These are phyloP conservation scores for Boletus sp. DNA, from an alignment of 768 basidiomycete genomes.

Conservation along the genomic window DNA sequence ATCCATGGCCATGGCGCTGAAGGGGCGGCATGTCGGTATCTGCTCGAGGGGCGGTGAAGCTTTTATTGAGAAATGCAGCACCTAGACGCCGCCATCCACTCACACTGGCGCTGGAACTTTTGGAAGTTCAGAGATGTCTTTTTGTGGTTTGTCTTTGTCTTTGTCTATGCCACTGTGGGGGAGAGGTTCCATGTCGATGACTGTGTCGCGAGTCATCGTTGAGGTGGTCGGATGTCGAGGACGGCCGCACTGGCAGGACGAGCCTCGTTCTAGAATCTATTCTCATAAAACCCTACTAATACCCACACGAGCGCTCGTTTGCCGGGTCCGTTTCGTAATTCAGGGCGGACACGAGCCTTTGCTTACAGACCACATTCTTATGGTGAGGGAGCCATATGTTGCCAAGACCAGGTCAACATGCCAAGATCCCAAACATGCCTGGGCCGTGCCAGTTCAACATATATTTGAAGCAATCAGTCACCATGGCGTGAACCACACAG, in stretches of 20 bases:
- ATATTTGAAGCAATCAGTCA: neutral
- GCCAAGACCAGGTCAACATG: neutral
- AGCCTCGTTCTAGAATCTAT: no score
- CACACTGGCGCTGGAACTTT: conserved; percentile 29
- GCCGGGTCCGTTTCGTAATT: conserved; percentile 11
- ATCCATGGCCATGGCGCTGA: conserved; percentile 45
- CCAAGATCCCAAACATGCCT: neutral
- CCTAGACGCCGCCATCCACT: conserved; percentile 1
- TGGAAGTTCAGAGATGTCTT: conserved; percentile 11
- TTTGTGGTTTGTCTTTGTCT: conserved; percentile 8
- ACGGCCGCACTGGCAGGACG: neutral
- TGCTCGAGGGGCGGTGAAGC: conserved; percentile 5
- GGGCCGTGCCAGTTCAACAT: neutral
- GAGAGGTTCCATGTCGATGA: conserved; percentile 9
- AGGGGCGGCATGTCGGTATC: conserved; percentile 40
- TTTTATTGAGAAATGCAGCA: neutral
- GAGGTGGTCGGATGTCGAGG: neutral
- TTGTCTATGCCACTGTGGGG: neutral
- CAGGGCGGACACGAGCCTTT: neutral
- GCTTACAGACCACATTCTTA: no score
- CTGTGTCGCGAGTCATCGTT: conserved; percentile 11
- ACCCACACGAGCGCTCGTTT: conserved; percentile 9
- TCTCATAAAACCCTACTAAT: conserved; percentile 3
- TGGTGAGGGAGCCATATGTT: neutral
- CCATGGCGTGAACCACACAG: neutral